Base-by-base conservation (phyloP, 2,329 filamentous ascomycete genomes). In the Sarocladiaceae sp. region DNA sequence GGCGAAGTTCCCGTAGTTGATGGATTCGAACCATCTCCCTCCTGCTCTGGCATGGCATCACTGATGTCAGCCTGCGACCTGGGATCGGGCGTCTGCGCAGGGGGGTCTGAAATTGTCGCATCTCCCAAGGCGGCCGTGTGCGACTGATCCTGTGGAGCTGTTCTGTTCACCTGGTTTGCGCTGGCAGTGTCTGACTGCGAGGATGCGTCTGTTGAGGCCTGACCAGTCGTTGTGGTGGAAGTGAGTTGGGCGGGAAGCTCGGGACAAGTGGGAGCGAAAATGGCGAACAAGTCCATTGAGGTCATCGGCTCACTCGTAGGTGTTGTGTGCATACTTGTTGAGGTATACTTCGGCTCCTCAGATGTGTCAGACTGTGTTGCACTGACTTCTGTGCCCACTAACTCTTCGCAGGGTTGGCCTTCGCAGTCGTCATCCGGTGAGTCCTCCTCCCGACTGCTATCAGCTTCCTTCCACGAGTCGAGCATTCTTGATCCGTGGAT, bases 401-500 rank as follows among this genome's bases (percentile, higher is more conserved):
- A 29, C 7, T 41, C 37, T 13, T 41, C 37, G 15, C 37, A 41
- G 10, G 26, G 37, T 24, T 15, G 18, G 6, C 23, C 37, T n/a
- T 27, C 37, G 12, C 37, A 24, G 51, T 59, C 43, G 33, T 53
- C 43, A 11, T 51, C 40, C 64, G 68, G 65, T 24, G 78, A 70
- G 15, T 80, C 77, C 13, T 85, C 80, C n/a, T 82, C 77, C 45
- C 78, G 77, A 13, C 74, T 69, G 32, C 73, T 69, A 51, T 94
- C 88, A 46, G 86, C 83, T 45, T 95, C 86, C 58, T 91, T 88
- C 69, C 86, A 88, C 46, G 91, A 90, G 60, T 98, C 89, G 55
- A 97, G 80, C 82, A 98, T 85, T 70, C 95, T 93, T 0, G 91
- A 95, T 6, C 93, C 93, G 63, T 98, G 93, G 4, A 98, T 85